Conservation (phyloP, 106 monocot species). For the Acanthochlamys bracteata region DNA sequence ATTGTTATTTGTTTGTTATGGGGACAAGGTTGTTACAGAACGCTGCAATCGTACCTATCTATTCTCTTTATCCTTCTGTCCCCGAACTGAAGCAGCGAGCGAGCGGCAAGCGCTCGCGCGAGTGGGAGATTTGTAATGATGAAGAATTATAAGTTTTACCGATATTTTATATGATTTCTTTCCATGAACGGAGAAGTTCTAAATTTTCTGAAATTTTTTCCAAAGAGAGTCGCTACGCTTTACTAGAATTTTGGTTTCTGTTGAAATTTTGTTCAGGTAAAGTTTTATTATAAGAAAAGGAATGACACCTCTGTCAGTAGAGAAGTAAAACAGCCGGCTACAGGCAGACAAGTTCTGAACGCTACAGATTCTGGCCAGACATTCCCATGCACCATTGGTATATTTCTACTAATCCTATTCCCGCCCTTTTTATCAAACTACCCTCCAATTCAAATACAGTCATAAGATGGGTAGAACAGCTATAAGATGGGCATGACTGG, state of each 20-base stretch:
- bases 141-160: no score
- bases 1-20: no score
- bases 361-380: slow-evolving; percentile 12
- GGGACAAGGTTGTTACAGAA: no score
- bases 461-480: not conserved
- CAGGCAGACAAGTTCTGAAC: slow-evolving; percentile 23
- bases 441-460: slow-evolving; percentile 5
- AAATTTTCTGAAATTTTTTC: no score
- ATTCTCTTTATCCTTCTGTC: no score
- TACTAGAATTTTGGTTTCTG: not conserved
- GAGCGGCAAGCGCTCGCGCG: no score
- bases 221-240: not conserved
- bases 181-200: no score
- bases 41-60: no score
- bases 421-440: slow-evolving; percentile 1
- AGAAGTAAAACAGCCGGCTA: slow-evolving; percentile 6
- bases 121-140: no score
- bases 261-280: slow-evolving; percentile 12
- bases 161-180: no score
- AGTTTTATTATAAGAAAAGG: slow-evolving; percentile 52
- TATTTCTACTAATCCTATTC: not conserved
- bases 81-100: no score
- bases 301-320: slow-evolving; percentile 9
- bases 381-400: slow-evolving; percentile 12
- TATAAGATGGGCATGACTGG: not conserved